Evolutionary conservation across 1,284 basidiomycete species (phyloP), one percentile per base, ranked within the genome.

Genomic region (Moesziomyces sp.): DNA sequence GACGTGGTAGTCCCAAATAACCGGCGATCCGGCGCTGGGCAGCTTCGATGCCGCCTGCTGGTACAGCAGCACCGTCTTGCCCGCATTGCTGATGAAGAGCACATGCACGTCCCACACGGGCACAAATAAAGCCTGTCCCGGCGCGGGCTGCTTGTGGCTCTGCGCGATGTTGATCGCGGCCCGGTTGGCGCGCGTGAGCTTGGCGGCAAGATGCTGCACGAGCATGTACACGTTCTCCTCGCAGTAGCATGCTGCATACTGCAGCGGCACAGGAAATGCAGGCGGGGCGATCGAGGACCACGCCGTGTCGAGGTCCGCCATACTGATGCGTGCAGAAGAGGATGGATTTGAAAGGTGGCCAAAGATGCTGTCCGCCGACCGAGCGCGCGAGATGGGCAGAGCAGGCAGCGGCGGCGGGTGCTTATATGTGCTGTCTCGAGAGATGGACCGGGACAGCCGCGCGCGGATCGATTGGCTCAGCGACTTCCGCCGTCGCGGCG

Each of bases 1-100:
- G 30, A 79, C 77, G 45, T 79, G 77, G 26, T 80, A 80, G 46
- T 80, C 78, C 78, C 78, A 80, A 0, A 80, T 52, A 14, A 80
- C 78, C 0, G 65, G 62, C 33, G 40, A 65, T 2, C 65, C 74
- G 0, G 53, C 50, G 14, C 40, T 42, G 7, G 61, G 50, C 11
- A 65, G 48, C 13, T 52, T 54, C 5, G 64, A 64, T 5, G 75
- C 75, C 0, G 54, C 19, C 35, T 80, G 78, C n/a, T 64, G 24
- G 46, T 71, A 77, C 14, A 80, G 52, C 11, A 73, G 46, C 11
- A 75, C 72, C 8, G 43, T 67, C 35, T 63, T 58, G 3, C 13
- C 30, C 6, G 46, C 9, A 24, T 78, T 78, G 59, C 73, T 77
- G 42, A 78, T 72, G 23, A 80, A 64, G 18, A 74, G 40, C 3